Evolutionary conservation across 176 grass and related monocot species (phyloP), one percentile per base, ranked within the genome.

Genomic region (Oryza officinalis): DNA sequence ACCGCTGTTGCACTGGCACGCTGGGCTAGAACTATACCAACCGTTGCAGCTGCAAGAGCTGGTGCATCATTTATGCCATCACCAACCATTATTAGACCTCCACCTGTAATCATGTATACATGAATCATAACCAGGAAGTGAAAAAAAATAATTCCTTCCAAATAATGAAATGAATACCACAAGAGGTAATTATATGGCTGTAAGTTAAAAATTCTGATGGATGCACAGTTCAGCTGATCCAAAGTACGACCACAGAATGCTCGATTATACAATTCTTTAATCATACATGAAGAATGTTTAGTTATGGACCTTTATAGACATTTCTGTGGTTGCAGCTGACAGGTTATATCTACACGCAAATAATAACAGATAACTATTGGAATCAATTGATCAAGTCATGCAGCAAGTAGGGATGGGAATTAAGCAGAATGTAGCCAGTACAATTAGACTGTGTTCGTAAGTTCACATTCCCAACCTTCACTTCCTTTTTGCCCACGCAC

Each of bases 21-120:
- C 71, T 92, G 96, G 22, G 96, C 96, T 73, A 98, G 86, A 82
- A 98, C 96, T 7, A 98, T 93, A 86, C 96, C 96, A 0, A 95
- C 93, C 45, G 96, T 98, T 82, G 96, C 86, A 83, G 96, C 96
- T 43, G 96, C 96, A 59, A 98, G 93, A 59, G 93, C 96, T 76
- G 96, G 96, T 9, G 96, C 96, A 83, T 98, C 96, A 86, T 98
- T 98, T 86, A 98, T 98, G 76, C 96, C 96, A 88, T 98, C 96
- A 71, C 96, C 96, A 8, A 98, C 96, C 96, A 98, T 98, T 88
- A 98, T 98, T 85, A 98, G 85, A 64, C 96, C 96, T 72, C 91
- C 92, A 79, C 84, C 96, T 98, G 87, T 9, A 87, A 67, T 61
- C 6, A 66, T 69, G 84, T 52, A 84, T 13, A 41, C 64, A 83